Conservation (phyloP, 2,329 filamentous ascomycete genomes). For the Xylaria sp. region DNA sequence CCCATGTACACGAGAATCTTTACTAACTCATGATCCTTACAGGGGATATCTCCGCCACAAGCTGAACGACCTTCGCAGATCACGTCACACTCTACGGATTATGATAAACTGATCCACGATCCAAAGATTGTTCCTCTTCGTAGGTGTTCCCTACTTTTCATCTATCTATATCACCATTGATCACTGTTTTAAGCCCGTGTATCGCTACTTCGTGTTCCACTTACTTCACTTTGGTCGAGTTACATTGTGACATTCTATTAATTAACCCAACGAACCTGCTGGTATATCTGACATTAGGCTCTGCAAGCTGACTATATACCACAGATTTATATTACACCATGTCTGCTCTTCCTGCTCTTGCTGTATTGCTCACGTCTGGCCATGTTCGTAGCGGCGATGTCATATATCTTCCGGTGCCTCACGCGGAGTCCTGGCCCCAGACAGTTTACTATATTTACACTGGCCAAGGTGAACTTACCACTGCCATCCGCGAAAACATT, state of each 20-base stretch:
- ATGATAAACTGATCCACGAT: constrained; percentile 45
- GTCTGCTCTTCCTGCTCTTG: constrained; percentile 64
- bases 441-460: constrained; percentile 68
- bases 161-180: neutral
- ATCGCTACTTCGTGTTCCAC: neutral
- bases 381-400: constrained; percentile 63
- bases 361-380: constrained; percentile 65
- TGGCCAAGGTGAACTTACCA: constrained; percentile 58
- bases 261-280: neutral
- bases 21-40: neutral
- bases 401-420: constrained; percentile 68
- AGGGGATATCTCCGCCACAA: constrained; percentile 36
- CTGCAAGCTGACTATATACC: constrained; percentile 13
- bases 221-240: neutral
- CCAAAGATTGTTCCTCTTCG: constrained; percentile 58
- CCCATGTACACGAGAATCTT: neutral
- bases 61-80: constrained; percentile 11
- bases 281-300: neutral
- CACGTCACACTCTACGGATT: constrained; percentile 32
- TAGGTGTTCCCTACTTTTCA: constrained; percentile 52
- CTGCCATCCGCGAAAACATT: constrained; percentile 64
- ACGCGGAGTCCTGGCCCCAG: constrained; percentile 66
- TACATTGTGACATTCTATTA: neutral
- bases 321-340: constrained; percentile 62
- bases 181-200: neutral